phyloP scores from a whole-genome alignment of 2,329 filamentous ascomycete species.

The Exophiala lecanii-corni region DNA sequence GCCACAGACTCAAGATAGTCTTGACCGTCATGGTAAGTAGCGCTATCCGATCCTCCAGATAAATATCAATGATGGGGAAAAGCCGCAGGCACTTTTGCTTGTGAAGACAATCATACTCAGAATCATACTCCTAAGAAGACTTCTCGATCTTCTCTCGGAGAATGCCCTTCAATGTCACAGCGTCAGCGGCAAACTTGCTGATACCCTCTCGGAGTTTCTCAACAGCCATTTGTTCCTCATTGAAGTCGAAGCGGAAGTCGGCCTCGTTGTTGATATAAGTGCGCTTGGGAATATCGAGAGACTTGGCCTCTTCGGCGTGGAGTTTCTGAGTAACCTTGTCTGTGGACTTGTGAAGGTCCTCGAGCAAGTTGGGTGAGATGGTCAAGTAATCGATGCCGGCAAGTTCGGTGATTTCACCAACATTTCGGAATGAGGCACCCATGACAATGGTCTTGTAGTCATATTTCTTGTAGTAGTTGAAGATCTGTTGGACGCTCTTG shows the following conservation, averaged over 20 bases:
- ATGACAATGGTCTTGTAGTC: conserved; percentile 99
- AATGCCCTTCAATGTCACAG: conserved; percentile 86
- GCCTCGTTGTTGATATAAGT: conserved; percentile 86
- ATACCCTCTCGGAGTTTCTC: conserved; percentile 99
- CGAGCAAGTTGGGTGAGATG: conserved; percentile 91
- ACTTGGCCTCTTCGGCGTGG: conserved; percentile 59
- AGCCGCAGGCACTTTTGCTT: too few relatives aligned
- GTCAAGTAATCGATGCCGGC: conserved; percentile 98
- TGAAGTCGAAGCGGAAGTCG: conserved; percentile 96
- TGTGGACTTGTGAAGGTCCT: conserved; percentile 83
- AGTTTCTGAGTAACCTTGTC: conserved; percentile 89
- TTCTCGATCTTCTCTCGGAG: conserved; percentile 76
- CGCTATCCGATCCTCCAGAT: too few relatives aligned
- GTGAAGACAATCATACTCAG: too few relatives aligned
- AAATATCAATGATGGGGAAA: too few relatives aligned
- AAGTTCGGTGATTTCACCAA: conserved; percentile 94
- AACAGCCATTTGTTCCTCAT: conserved; percentile 98
- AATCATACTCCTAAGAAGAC: too few relatives aligned
- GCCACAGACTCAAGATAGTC: too few relatives aligned
- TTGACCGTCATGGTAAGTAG: too few relatives aligned
- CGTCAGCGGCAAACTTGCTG: conserved; percentile 97
- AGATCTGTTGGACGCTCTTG: conserved; percentile 87
- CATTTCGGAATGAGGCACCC: conserved; percentile 97
- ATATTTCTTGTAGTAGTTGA: conserved; percentile 99
- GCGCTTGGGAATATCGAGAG: conserved; percentile 79